Evolutionary conservation across 495 filamentous ascomycete species (phyloP), one percentile per base, ranked within the genome.

Genomic region (Mycothermus thermophilus): DNA sequence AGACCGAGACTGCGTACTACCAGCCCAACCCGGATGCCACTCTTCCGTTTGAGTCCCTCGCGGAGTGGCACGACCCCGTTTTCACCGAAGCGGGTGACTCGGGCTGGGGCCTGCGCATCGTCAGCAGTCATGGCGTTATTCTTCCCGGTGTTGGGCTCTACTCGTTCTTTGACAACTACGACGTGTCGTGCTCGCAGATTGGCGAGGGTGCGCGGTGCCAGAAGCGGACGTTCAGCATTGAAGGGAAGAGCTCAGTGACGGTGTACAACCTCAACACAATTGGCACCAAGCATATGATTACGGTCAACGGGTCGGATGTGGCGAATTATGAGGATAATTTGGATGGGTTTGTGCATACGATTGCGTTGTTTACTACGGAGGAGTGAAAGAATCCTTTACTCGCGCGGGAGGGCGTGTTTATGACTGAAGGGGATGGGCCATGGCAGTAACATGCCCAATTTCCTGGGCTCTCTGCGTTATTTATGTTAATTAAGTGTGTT

Each of bases 1-100:
- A 93, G 46, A 82, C 81, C 13, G 84, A 92, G 53, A 80, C 82
- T 6, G 79, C 79, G 34, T 75, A 71, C 45, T 55, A 65, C 44
- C 55, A 59, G 58, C 66, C 71, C 27, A 93, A 93, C 60, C 86
- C 87, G 2, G 69, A 72, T 38, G 72, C 83, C 0, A 53, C 70
- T 2, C 58, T 64, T 10, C 78, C 81, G 2, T 88, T 80, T 59
- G 64, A 67, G 0, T 48, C 71, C 3, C 67, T 76, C 30, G 14
- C 50, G 16, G 54, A 57, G 10, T 86, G 67, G 55, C 63, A 68
- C 40, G 87, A 95, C 47, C 86, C 87, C 0, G 67, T 67, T 38
- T 86, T 87, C 60, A 43, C 37, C 18, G 19, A 11, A 4, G 34
- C 33, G 37, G 49, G 60, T 42, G 56, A 69, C 23, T 62, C 58